Base-by-base conservation (phyloP, 495 filamentous ascomycete species). In the Penicillium roqueforti region DNA sequence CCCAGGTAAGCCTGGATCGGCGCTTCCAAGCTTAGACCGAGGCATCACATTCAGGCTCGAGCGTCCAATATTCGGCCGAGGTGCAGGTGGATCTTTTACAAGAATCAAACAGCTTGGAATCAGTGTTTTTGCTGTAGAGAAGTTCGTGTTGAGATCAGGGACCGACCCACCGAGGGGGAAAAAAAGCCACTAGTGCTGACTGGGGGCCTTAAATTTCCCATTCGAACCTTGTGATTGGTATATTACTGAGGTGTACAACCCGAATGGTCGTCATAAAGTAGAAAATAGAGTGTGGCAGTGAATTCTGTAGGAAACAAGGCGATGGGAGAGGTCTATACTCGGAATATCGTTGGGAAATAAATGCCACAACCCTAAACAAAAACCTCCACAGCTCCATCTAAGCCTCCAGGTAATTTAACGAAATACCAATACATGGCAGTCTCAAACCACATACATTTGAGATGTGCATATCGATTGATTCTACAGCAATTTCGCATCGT, bases 11-110 rank as follows among this genome's bases (percentile, higher is more conserved):
- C 1, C 28, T 31, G 6, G 32, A 36, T 36, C 32, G 32, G 32
- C 32, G 6, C 32, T 6, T 34, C 26, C 28, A 31, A 31, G 9
- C 32, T 42, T 43, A n/a, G 23, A 47, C 51, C 56, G 51, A 55
- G 46, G 32, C 28, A 50, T 58, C 56, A 46, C 51, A 44, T 58
- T 47, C 28, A 16, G 20, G 47, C 13, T 28, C 23, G n/a, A 39
- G 13, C 6, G 9, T 26, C 28, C 28, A 16, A 36, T 28, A 4
- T 16, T 49, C 32, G 28, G 16, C 4, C 32, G 11, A 26, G 23
- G 5, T 49, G 32, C 14, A 38, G 37, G 20, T 10, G 19, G 8
- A 22, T 22, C 14, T 1, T 28, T 22, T 7, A 8, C 16, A 26
- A 11, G 23, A 29, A 4, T 11, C 8, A 45, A 25, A 40, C 9